A percentile compares a stretch with the other conserved stretches of the same genome.
Evolutionary conservation across 2,329 filamentous ascomycete genomes (phyloP).

Genomic region (Fusarium duplospermum): DNA sequence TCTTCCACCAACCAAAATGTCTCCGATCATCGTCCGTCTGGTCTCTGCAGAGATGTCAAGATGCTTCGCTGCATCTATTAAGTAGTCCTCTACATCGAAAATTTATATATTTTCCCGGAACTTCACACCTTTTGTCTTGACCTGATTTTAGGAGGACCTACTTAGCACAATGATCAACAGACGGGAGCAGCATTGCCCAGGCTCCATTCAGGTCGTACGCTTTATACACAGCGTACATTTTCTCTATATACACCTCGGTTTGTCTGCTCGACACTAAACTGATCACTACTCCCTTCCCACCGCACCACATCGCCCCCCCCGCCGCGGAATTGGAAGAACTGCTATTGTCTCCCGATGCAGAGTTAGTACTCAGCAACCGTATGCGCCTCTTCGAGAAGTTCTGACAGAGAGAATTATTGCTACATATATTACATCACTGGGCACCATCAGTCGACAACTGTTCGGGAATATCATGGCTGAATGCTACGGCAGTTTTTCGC

Average conservation of each 20-base stretch:
- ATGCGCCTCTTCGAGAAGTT: background rate
- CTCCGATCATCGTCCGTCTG: too few relatives aligned
- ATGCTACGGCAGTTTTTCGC: background rate
- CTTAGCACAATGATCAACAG: too few relatives aligned
- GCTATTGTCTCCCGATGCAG: background rate
- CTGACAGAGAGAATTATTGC: background rate
- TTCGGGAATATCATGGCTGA: background rate
- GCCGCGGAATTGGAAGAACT: background rate
- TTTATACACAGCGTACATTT: background rate
- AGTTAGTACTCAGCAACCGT: background rate
- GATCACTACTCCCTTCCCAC: background rate
- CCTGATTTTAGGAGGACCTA: too few relatives aligned
- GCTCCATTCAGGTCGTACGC: background rate
- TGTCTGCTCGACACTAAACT: background rate
- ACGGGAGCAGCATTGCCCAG: too few relatives aligned
- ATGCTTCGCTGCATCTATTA: background rate
- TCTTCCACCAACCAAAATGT: background rate
- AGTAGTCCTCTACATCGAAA: background rate
- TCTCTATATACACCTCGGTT: background rate
- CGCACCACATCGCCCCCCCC: background rate
- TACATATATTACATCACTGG: background rate
- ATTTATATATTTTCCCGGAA: background rate
- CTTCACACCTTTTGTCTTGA: background rate
- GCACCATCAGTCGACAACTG: background rate
- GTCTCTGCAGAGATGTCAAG: background rate